phyloP scores from a whole-genome alignment of 2,329 filamentous ascomycete genomes.

The Hypoxylon sp. region DNA sequence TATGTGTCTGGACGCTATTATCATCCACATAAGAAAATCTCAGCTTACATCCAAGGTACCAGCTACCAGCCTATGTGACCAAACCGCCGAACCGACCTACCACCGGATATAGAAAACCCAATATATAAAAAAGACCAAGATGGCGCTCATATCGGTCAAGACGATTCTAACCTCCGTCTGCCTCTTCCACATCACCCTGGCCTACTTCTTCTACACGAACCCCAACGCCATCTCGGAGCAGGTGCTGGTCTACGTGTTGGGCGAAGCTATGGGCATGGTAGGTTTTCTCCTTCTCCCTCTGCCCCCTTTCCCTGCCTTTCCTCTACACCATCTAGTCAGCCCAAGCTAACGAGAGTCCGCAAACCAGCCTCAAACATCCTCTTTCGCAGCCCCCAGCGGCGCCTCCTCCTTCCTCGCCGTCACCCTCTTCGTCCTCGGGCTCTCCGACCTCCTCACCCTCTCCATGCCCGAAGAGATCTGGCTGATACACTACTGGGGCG shows the following conservation, averaged over 20 bases:
- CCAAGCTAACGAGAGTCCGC: constrained; percentile 11
- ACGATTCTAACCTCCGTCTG: constrained; percentile 86
- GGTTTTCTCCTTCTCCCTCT: constrained; percentile 42
- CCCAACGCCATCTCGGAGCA: constrained; percentile 83
- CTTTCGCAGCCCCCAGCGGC: constrained; percentile 78
- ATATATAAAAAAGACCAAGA: constrained; percentile 56
- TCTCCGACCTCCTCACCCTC: constrained; percentile 76
- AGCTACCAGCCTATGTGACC: background rate
- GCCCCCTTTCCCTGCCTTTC: background rate
- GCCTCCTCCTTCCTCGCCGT: constrained; percentile 81
- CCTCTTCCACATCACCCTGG: constrained; percentile 87
- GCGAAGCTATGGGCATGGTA: constrained; percentile 88
- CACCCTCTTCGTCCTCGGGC: constrained; percentile 72
- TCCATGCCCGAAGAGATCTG: constrained; percentile 77
- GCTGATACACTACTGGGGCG: constrained; percentile 75
- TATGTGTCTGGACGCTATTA: background rate
- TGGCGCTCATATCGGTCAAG: constrained; percentile 85
- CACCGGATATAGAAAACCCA: background rate
- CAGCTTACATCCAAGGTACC: background rate
- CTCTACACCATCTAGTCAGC: background rate
- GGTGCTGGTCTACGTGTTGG: constrained; percentile 83
- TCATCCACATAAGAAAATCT: background rate
- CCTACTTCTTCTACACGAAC: constrained; percentile 84
- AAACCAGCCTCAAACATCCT: constrained; percentile 72
- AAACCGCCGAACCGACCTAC: constrained; percentile 12